phyloP scores from a whole-genome alignment of 495 filamentous ascomycete species.

The Aspergillus sclerotiicarbonarius region DNA sequence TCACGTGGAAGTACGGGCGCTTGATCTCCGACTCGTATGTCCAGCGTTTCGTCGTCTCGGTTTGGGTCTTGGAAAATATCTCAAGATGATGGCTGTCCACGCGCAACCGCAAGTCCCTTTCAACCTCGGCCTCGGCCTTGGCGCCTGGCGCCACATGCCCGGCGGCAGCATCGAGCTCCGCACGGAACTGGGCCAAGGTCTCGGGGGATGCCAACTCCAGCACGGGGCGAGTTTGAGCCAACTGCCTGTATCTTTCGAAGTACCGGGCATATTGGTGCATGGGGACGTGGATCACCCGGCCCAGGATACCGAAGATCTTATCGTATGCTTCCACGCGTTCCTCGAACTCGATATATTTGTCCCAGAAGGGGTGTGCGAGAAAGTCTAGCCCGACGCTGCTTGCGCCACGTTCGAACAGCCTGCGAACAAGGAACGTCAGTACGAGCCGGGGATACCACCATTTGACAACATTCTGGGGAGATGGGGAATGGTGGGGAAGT shows the following conservation, averaged over 20 bases:
- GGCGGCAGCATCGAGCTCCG: slow-evolving; percentile 62
- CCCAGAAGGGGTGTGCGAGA: slow-evolving; percentile 94
- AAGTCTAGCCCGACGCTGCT: slow-evolving; percentile 88
- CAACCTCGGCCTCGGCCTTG: slow-evolving; percentile 72
- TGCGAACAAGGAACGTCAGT: slow-evolving; percentile 45
- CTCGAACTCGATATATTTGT: slow-evolving; percentile 97
- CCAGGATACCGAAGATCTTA: slow-evolving; percentile 81
- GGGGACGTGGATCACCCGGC: slow-evolving; percentile 85
- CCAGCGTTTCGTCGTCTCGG: slow-evolving; percentile 91
- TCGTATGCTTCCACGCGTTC: slow-evolving; percentile 83
- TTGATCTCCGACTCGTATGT: slow-evolving; percentile 94
- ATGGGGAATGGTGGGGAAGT: slow-evolving; percentile 26
- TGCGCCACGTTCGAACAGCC: slow-evolving; percentile 91
- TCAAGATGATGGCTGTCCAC: slow-evolving; percentile 80
- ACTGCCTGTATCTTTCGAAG: slow-evolving; percentile 83
- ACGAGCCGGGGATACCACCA: slow-evolving; percentile 5
- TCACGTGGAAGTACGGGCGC: slow-evolving; percentile 95
- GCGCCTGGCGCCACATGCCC: slow-evolving; percentile 42
- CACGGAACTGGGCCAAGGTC: slow-evolving; percentile 62
- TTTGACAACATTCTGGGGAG: slow-evolving; percentile 11
- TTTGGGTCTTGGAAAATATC: slow-evolving; percentile 76
- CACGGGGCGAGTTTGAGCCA: slow-evolving; percentile 71
- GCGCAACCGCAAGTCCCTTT: slow-evolving; percentile 75
- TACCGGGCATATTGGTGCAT: slow-evolving; percentile 97
- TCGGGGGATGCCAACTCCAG: slow-evolving; percentile 69